Evolutionary conservation across 768 basidiomycete species (phyloP), one percentile per base, ranked within the genome.

Genomic region (Boletus tomentosulus): DNA sequence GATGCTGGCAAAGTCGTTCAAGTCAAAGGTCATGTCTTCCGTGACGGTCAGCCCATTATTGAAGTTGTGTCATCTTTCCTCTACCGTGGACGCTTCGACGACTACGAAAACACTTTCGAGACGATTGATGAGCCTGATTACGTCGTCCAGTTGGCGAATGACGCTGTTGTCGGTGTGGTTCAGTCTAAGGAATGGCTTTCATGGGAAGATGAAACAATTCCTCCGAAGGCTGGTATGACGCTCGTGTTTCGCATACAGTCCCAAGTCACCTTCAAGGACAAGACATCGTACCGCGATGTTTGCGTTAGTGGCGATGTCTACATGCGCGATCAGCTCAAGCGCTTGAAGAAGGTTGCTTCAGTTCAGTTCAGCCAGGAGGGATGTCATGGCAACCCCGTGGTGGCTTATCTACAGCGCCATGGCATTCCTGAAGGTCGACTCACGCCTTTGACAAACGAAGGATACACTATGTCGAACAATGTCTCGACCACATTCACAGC

Each of bases 151-250:
- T 66, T 97, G 55, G 74, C 78, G 33, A 85, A 79, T 6, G 87
- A 92, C 58, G 89, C 92, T 3, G 81, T 80, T 31, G 86, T 98
- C 58, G 95, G 92, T 39, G 92, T 98, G 16, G 76, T 99, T 6
- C 84, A 89, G 66, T 92, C 91, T 44, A 99, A 99, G 76, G 90
- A 96, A 67, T 99, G 97, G 97, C 94, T 98, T 73, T 85, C 87
- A 47, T 98, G 95, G 96, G 86, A 89, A 48, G 87, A 96, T 63
- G 84, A 90, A 42, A 75, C 83, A 6, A 79, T 80, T 52, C 87
- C 92, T 25, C 84, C 95, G 46, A 74, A 82, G 41, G 81, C 87
- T 8, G 94, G 95, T 24, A 87, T 87, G 34, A 81, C 82, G 1
- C 84, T 99, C 47, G 84, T 93, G 58, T 97, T 98, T 91, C 89